These are phyloP conservation scores for Neocucurbitaria cava DNA, from an alignment of 2,329 filamentous ascomycete species.

Conservation along the genomic window DNA sequence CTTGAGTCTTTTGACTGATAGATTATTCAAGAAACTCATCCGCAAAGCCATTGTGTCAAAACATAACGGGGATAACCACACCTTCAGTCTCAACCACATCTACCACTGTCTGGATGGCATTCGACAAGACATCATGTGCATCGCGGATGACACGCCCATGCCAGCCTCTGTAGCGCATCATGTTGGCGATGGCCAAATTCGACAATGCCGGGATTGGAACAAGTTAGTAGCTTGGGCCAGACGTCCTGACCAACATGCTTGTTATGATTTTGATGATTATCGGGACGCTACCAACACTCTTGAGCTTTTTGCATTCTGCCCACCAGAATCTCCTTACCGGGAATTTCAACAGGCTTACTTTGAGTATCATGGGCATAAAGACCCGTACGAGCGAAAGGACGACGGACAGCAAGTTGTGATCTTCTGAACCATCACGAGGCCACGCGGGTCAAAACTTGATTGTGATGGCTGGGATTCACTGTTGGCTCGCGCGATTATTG, in stretches of 20 bases:
- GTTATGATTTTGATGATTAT: slow-evolving; percentile 44
- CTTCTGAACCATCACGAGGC: slow-evolving; percentile 15
- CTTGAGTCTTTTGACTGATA: neutral
- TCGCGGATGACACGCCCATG: slow-evolving; percentile 47
- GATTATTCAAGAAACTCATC: slow-evolving; percentile 36
- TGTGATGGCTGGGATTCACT: neutral
- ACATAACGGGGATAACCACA: slow-evolving; percentile 28
- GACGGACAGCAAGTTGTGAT: slow-evolving; percentile 19
- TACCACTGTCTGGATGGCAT: slow-evolving; percentile 44
- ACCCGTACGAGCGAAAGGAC: slow-evolving; percentile 35
- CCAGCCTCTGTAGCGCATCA: slow-evolving; percentile 31
- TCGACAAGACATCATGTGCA: slow-evolving; percentile 45
- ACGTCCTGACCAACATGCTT: slow-evolving; percentile 40
- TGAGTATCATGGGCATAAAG: slow-evolving; percentile 42
- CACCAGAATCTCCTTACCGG: slow-evolving; percentile 37
- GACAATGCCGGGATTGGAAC: slow-evolving; percentile 43
- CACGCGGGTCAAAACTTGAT: neutral
- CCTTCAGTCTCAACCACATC: slow-evolving; percentile 36
- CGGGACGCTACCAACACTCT: slow-evolving; percentile 45
- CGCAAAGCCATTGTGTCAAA: slow-evolving; percentile 44
- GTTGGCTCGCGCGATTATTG: neutral
- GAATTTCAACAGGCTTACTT: slow-evolving; percentile 41
- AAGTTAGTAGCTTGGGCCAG: slow-evolving; percentile 43
- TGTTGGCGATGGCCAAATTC: slow-evolving; percentile 37
- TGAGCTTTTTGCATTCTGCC: slow-evolving; percentile 45